Base-by-base conservation (phyloP, 1,139 yeast genomes). In the Diutina scorzettiae region DNA sequence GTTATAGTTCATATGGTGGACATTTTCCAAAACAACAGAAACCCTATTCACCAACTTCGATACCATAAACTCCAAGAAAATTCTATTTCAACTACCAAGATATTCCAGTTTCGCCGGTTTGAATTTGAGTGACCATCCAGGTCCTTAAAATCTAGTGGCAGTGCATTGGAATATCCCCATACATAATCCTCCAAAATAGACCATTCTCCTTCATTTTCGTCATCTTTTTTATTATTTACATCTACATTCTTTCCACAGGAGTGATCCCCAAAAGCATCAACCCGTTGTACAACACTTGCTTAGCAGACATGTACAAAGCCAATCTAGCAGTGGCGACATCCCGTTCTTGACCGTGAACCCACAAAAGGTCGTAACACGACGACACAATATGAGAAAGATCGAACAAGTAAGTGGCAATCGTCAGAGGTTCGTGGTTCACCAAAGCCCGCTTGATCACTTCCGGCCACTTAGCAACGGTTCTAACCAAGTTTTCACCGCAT, bases 331-430 rank as follows among this genome's bases (percentile, higher is more conserved):
- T 63, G 43, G 97, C 94, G 57, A 91, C 69, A 44, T 84, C 87
- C 57, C 76, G 76, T 52, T 82, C 85, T 68, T 93, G 98, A 48
- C 97, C 97, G 50, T 95, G 86, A 51, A 93, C 98, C 96, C 98
- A 87, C 61, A 93, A 72, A 44, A 85, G 81, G 58, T 89, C 96
- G 65, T 91, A 91, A 65, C 96, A 85, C 31, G 93, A 85, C 12
- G 97, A 89, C 37, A 93, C 96, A 62, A 81, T 81, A 59, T 93
- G 98, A 18, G 97, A 78, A 56, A 91, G 73, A 63, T 74, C 82
- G 76, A 93, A 91, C 60, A 91, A 73, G 63, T 87, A 91, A 14
- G 98, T 91, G 48, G 91, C 96, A 46, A 93, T 70, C 18, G 97
- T 89, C 16, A 96, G 81, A 43, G 99, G 97, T 66, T 91, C 99